These are phyloP conservation scores for Coemansia furcata DNA, from an alignment of 192 early-diverging fungal species.

Conservation along the genomic window DNA sequence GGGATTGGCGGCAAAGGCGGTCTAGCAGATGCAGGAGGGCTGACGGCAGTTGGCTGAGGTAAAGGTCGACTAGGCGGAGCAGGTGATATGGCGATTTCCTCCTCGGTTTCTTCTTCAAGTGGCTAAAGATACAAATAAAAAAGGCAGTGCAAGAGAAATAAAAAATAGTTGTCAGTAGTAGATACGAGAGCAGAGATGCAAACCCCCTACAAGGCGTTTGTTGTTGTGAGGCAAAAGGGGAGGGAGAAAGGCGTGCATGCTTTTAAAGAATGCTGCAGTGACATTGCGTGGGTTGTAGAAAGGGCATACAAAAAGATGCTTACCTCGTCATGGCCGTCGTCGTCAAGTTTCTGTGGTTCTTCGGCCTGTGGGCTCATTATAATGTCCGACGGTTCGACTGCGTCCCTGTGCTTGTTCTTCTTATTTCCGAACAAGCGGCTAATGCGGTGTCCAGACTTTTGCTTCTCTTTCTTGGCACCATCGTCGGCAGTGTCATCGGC, in stretches of 20 bases:
- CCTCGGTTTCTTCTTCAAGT: slow-evolving; percentile 10
- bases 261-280: not conserved
- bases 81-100: slow-evolving; percentile 18
- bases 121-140: slow-evolving; percentile 5
- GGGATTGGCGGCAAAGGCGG: slow-evolving; percentile 29
- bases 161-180: not conserved
- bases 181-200: not conserved
- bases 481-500: slow-evolving; percentile 23
- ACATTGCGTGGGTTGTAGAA: not conserved
- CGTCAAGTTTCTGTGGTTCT: not conserved
- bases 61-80: slow-evolving; percentile 32
- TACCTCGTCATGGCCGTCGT: slow-evolving; percentile 23
- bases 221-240: not conserved
- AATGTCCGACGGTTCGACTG: not conserved
- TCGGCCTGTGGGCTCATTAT: not conserved
- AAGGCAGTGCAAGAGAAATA: not conserved
- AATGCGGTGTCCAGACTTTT: slow-evolving; percentile 43
- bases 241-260: not conserved
- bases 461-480: slow-evolving; percentile 34
- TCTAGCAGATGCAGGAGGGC: slow-evolving; percentile 15
- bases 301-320: slow-evolving; percentile 1
- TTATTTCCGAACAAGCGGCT: slow-evolving; percentile 45
- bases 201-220: not conserved
- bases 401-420: slow-evolving; percentile 42
- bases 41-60: slow-evolving; percentile 31